Base-by-base conservation (phyloP, 2,329 filamentous ascomycete species). In the Xylaria sp. region DNA sequence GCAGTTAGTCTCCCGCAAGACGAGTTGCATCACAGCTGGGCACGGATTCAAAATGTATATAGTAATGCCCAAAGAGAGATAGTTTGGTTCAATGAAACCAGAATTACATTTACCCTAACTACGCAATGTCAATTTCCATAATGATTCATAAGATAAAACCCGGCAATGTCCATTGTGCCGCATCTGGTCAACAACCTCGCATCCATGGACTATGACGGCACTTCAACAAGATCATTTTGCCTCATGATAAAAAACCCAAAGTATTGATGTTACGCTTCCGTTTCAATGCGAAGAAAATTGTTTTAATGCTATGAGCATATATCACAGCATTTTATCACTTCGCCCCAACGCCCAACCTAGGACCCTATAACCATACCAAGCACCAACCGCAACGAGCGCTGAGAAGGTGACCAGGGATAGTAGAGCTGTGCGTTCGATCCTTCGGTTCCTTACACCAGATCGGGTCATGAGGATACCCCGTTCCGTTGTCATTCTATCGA, bases 401-500 rank as follows among this genome's bases (percentile, higher is more conserved):
- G 69, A 69, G 19, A 69, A 68, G 4, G 64, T 53, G 19, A 75
- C 57, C 3, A 78, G 67, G 8, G 72, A 72, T 2, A 74, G 1
- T 14, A 78, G 61, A 3, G 74, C 74, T 17, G 69, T 73, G 50
- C 72, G 72, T 68, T 77, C 76, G 14, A 85, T 76, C 17, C 78
- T 78, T 4, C 78, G 79, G 42, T 75, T 76, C 45, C 75, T 74
- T 12, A 71, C 59, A 24, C 72, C 73, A 39, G 73, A 67, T 21
- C 79, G 76, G 56, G 78, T 77, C 68, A 71, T 69, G 1, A 72
- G 77, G 2, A 51, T 45, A 8, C 71, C 72, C 61, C 75, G 73
- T 55, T 77, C 75, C 2, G 78, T 84, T 14, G 80, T 82, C 54
- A 78, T 76, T 69, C 75, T 79, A 24, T 78, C 79, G 19, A 81